Evolutionary conservation across 495 filamentous ascomycete species (phyloP), one percentile per base, ranked within the genome.

Genomic region (Aspergillus cavernicola): DNA sequence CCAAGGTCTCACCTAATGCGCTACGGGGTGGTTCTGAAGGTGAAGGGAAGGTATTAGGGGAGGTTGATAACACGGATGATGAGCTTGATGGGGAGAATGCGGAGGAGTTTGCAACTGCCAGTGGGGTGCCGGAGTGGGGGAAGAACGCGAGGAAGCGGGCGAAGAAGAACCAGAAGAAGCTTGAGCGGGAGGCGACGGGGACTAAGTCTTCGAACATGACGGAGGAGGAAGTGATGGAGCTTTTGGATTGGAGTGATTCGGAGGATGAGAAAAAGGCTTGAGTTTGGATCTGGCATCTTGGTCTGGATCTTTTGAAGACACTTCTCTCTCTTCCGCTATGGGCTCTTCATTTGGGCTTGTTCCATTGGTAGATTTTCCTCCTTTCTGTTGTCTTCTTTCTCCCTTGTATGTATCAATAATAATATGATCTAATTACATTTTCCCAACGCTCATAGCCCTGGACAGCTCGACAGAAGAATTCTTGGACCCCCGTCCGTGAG

Each of bases 171-270:
- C 65, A 83, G 55, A 70, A 75, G 66, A 70, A 64, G 53, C 45
- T 76, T 52, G 65, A 71, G 60, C 80, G 72, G 56, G 77, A 81
- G 59, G 59, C 62, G 49, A 74, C 24, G 52, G 73, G 79, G 57
- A 63, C 66, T 13, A 65, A 71, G 28, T 76, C 79, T 28, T 71
- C 69, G 50, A 66, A 74, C 29, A 49, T 75, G 58, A 62, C 67
- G 6, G 76, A 80, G 59, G 73, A 78, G 19, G 69, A 81, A 55
- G 80, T 92, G 62, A 77, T 82, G 75, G 83, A 89, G 63, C 82
- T 84, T 60, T 70, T 90, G 68, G 74, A 84, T 58, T 77, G 61
- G 81, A 83, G 71, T 69, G 73, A 77, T 16, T 62, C 60, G 23
- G 72, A 71, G 43, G 62, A 28, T 28, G 68, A 66, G 39, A 67